Conservation (phyloP, 768 basidiomycete species). For the Serendipita vermifera region DNA sequence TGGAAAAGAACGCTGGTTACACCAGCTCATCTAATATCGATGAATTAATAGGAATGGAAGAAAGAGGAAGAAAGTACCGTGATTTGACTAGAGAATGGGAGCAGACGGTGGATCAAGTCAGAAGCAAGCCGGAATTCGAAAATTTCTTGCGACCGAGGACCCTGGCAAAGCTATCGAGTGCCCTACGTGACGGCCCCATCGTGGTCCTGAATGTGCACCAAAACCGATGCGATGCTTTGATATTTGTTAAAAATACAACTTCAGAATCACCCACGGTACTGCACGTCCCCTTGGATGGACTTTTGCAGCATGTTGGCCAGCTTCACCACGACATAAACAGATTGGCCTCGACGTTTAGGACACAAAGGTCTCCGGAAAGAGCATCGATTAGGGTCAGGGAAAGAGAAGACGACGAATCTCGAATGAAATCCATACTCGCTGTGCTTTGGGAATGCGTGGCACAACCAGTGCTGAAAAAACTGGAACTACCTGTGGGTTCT, state of each 20-base stretch:
- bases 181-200: background rate
- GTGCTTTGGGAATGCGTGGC: background rate
- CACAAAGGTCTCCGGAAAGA: too few relatives aligned
- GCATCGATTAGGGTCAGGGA: too few relatives aligned
- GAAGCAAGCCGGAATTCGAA: background rate
- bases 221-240: background rate
- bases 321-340: too few relatives aligned
- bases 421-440: too few relatives aligned
- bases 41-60: background rate
- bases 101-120: background rate
- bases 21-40: background rate
- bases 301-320: too few relatives aligned
- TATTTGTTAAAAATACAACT: too few relatives aligned
- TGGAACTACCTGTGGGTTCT: background rate
- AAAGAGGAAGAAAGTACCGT: background rate
- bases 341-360: too few relatives aligned
- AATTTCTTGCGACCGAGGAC: background rate
- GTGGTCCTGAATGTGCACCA: background rate
- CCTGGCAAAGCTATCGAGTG: background rate
- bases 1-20: background rate
- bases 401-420: too few relatives aligned
- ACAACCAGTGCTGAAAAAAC: background rate
- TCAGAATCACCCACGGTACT: too few relatives aligned
- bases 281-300: too few relatives aligned
- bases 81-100: background rate